Conservation (phyloP, 2,329 filamentous ascomycete species). For the Neonectria coccinea region DNA sequence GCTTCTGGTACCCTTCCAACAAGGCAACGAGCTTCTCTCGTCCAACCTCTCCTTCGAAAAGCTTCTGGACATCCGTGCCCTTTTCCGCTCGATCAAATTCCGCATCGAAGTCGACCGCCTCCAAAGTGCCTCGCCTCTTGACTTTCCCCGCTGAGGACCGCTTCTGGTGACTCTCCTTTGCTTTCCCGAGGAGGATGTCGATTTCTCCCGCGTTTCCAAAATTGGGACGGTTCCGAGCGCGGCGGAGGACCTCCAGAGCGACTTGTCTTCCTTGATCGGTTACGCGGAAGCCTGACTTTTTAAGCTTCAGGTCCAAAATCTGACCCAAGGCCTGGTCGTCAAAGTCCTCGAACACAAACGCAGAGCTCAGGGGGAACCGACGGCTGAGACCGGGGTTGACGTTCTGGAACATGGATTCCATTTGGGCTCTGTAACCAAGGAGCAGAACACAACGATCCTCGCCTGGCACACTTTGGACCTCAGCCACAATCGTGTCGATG, state of each 20-base stretch:
- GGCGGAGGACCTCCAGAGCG: constrained; percentile 68
- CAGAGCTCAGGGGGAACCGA: constrained; percentile 72
- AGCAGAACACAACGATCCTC: constrained; percentile 81
- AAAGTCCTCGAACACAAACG: constrained; percentile 79
- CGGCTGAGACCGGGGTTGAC: constrained; percentile 77
- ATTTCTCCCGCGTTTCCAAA: constrained; percentile 83
- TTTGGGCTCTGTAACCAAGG: constrained; percentile 76
- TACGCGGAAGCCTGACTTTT: constrained; percentile 63
- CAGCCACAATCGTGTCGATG: constrained; percentile 79
- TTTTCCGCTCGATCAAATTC: constrained; percentile 62
- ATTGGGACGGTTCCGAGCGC: constrained; percentile 72
- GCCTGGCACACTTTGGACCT: constrained; percentile 76
- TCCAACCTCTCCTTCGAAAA: constrained; percentile 71
- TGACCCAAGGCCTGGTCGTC: constrained; percentile 64
- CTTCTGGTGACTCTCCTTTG: constrained; percentile 40
- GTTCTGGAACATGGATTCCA: constrained; percentile 79
- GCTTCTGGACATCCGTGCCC: constrained; percentile 57
- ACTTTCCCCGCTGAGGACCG: constrained; percentile 35
- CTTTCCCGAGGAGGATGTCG: constrained; percentile 58
- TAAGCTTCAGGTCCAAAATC: constrained; percentile 74
- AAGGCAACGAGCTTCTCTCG: constrained; percentile 65
- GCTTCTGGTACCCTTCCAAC: constrained; percentile 66
- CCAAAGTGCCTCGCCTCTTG: constrained; percentile 71
- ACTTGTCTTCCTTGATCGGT: constrained; percentile 64
- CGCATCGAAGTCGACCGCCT: constrained; percentile 81